Base-by-base conservation (phyloP, 148 eudicot genomes). In the Mesembryanthemum crystallinum region DNA sequence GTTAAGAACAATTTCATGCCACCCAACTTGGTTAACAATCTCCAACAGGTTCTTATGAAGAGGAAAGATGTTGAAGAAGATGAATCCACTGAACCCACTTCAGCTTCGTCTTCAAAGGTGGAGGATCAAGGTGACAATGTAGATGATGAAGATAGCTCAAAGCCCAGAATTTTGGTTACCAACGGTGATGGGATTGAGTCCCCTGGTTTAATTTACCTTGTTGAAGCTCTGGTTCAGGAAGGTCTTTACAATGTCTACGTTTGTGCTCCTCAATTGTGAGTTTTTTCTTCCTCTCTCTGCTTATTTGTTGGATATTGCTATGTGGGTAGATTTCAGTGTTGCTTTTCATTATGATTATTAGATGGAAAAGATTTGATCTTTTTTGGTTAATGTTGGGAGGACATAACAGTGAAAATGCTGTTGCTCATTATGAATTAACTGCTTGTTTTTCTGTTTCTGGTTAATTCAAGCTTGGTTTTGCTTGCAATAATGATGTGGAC, bases 131-230 rank as follows among this genome's bases (percentile, higher is more conserved):
- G 23, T 28, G 47, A 24, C 49, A 73, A 54, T 39, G 24, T 52
- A 76, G 77, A 57, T 10, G 86, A 84, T 27, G 76, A 83, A 64
- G 82, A 73, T 37, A 18, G 67, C 72, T 76, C 80, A 20, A 93
- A 81, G 76, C 89, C 97, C 10, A 69, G 91, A 17, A 81, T 91
- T 33, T 79, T 93, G 89, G 92, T 93, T 11, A 93, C 98, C 1
- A 93, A 85, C 83, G 88, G 87, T 62, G 98, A 93, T 62, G 98
- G 98, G 52, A 83, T 93, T 85, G 97, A 91, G 8, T 91, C 92
- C 0, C 83, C 89, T 54, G 98, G 97, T 15, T 81, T 93, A 8
- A 78, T 73, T 18, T 79, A 2, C 67, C 88, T 91, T 61, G 94
- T 93, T 20, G 87, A 88, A 25, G 94, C 91, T 83, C 87, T 93